These are phyloP conservation scores for Leccinum broughii DNA, from an alignment of 768 basidiomycete genomes.

Conservation along the genomic window DNA sequence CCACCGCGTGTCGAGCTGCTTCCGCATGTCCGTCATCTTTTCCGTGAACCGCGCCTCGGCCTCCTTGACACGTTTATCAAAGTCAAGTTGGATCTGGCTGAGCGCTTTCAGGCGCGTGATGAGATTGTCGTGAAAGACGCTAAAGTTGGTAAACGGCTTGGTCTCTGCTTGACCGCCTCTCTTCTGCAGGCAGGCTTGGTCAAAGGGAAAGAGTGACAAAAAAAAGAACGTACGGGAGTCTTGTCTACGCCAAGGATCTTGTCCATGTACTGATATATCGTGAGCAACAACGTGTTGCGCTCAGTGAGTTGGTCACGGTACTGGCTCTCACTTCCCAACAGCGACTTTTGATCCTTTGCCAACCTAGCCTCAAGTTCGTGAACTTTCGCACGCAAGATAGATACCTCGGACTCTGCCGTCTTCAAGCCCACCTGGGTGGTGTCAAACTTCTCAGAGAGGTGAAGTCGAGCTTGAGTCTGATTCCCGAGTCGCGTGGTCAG, in stretches of 20 bases:
- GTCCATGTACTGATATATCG: slow-evolving; percentile 94
- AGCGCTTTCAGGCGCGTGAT: slow-evolving; percentile 84
- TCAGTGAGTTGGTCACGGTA: slow-evolving; percentile 94
- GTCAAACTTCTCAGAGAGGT: slow-evolving; percentile 90
- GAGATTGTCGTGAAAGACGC: slow-evolving; percentile 92
- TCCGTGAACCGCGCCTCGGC: slow-evolving; percentile 72
- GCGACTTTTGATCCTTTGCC: slow-evolving; percentile 75
- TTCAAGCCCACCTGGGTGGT: slow-evolving; percentile 57
- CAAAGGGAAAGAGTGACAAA: not conserved
- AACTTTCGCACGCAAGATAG: slow-evolving; percentile 56
- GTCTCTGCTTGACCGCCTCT: slow-evolving; percentile 77
- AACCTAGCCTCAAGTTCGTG: slow-evolving; percentile 78
- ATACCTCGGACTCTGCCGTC: slow-evolving; percentile 67
- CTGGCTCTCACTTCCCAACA: slow-evolving; percentile 72
- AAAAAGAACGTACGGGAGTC: slow-evolving; percentile 60
- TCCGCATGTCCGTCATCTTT: slow-evolving; percentile 74
- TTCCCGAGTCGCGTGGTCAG: slow-evolving; percentile 75
- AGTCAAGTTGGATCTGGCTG: slow-evolving; percentile 80
- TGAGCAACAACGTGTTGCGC: slow-evolving; percentile 85
- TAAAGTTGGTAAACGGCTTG: slow-evolving; percentile 92
- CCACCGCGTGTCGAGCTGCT: slow-evolving; percentile 87
- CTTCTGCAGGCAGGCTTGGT: slow-evolving; percentile 46
- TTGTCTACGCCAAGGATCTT: slow-evolving; percentile 90
- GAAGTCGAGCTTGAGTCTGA: slow-evolving; percentile 85
- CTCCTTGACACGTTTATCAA: slow-evolving; percentile 83